Percentiles rank a stretch among this genome's conserved stretches.
phyloP scores from a whole-genome alignment of 1,139 yeast genomes.

The Debaryomyces udenii region DNA sequence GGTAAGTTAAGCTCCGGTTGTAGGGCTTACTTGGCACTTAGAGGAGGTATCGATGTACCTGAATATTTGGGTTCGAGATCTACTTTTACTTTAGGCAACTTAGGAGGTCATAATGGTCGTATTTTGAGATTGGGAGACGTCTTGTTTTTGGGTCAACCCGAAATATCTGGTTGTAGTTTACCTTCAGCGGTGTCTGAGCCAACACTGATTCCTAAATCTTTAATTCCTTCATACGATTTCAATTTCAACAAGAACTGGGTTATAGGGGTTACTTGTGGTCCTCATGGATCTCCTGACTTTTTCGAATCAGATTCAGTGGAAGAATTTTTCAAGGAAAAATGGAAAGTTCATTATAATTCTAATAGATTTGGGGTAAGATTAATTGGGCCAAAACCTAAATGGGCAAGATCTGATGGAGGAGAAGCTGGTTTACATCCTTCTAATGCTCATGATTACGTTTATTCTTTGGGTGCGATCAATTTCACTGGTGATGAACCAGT shows the following conservation, averaged over 20 bases:
- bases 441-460: conserved; percentile 95
- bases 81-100: conserved; percentile 89
- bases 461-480: conserved; percentile 93
- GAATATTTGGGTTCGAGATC: conserved; percentile 96
- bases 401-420: conserved; percentile 98
- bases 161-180: conserved; percentile 63
- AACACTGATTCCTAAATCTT: conserved; percentile 51
- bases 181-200: conserved; percentile 76
- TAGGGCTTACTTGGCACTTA: conserved; percentile 83
- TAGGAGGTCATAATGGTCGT: conserved; percentile 96
- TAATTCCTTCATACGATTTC: conserved; percentile 56
- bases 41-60: conserved; percentile 93
- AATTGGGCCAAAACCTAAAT: conserved; percentile 92
- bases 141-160: conserved; percentile 79
- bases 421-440: conserved; percentile 98
- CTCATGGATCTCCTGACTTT: conserved; percentile 96
- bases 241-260: conserved; percentile 63
- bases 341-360: conserved; percentile 97
- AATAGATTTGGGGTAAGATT: conserved; percentile 94
- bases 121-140: conserved; percentile 91
- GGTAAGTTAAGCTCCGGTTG: conserved; percentile 85
- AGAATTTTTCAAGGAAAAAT: conserved; percentile 72
- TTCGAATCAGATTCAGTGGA: conserved; percentile 75
- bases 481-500: conserved; percentile 99
- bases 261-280: conserved; percentile 94